Conservation (phyloP, 441 rosid genomes). For the Erysimum cheiri region DNA sequence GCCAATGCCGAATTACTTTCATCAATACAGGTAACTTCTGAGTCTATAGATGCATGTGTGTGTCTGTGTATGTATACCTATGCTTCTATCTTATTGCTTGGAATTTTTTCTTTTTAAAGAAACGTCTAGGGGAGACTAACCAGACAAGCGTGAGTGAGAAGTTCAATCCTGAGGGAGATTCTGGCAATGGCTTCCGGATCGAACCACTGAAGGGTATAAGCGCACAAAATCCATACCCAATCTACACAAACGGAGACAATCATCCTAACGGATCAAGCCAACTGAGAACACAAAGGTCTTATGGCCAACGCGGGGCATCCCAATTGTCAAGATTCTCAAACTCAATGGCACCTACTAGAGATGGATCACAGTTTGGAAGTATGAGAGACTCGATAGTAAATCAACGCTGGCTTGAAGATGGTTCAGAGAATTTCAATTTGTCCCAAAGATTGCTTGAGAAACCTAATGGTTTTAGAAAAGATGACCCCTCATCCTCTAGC, state of each 20-base stretch:
- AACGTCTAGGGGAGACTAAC: conserved; percentile 51
- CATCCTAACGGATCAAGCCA: conserved; percentile 41
- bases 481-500: conserved; percentile 45
- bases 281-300: conserved; percentile 56
- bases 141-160: conserved; percentile 58
- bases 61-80: not conserved
- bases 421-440: conserved; percentile 52
- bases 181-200: conserved; percentile 55
- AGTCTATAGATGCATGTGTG: conserved; percentile 9
- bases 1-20: conserved; percentile 72
- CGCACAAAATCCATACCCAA: conserved; percentile 42
- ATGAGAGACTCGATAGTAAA: conserved; percentile 50
- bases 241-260: conserved; percentile 42
- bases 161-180: conserved; percentile 52
- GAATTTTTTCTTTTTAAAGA: conserved; percentile 46
- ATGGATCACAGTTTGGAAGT: conserved; percentile 60
- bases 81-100: conserved; percentile 27
- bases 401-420: conserved; percentile 49
- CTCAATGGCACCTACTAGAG: conserved; percentile 70
- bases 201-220: conserved; percentile 50
- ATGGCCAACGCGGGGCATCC: conserved; percentile 48
- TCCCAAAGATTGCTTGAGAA: conserved; percentile 57
- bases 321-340: conserved; percentile 73
- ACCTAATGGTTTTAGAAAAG: conserved; percentile 57
- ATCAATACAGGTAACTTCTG: conserved; percentile 59